Evolutionary conservation across 2,329 filamentous ascomycete genomes (phyloP).

Genomic region (Talaromyces sp.): DNA sequence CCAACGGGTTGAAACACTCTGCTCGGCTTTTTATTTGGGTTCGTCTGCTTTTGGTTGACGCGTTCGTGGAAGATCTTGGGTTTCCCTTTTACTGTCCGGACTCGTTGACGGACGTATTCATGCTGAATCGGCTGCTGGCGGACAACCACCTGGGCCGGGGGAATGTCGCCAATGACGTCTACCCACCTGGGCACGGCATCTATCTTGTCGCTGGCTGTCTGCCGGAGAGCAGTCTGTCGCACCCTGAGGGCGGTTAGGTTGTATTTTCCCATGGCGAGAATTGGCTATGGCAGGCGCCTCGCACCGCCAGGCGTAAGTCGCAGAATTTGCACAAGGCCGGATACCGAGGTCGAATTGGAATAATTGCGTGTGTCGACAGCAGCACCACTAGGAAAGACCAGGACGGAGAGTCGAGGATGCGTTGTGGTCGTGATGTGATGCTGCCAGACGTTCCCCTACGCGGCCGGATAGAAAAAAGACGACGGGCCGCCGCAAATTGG

Average conservation of each 20-base stretch:
- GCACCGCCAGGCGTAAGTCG: neutral
- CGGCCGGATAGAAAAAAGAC: conserved; percentile 29
- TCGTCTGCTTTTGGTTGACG: conserved; percentile 39
- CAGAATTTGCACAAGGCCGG: neutral
- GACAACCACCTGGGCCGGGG: conserved; percentile 57
- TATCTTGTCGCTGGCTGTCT: conserved; percentile 33
- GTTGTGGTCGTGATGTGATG: neutral
- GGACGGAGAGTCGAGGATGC: neutral
- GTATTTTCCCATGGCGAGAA: conserved; percentile 39
- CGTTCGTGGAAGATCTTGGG: conserved; percentile 33
- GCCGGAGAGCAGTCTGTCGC: conserved; percentile 37
- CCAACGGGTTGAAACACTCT: conserved; percentile 74
- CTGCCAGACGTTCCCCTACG: neutral
- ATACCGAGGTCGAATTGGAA: neutral
- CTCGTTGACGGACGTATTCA: conserved; percentile 35
- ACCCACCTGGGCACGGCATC: conserved; percentile 49
- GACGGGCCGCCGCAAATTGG: conserved; percentile 23
- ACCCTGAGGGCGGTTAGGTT: conserved; percentile 45
- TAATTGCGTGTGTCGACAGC: neutral
- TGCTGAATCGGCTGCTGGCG: conserved; percentile 52
- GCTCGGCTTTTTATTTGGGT: conserved; percentile 60
- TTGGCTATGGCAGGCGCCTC: neutral
- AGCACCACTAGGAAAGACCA: neutral
- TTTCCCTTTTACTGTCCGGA: conserved; percentile 26
- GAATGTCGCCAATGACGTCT: conserved; percentile 52